These are phyloP conservation scores for Lepidopterella palustris DNA, from an alignment of 495 filamentous ascomycete genomes.

Conservation along the genomic window DNA sequence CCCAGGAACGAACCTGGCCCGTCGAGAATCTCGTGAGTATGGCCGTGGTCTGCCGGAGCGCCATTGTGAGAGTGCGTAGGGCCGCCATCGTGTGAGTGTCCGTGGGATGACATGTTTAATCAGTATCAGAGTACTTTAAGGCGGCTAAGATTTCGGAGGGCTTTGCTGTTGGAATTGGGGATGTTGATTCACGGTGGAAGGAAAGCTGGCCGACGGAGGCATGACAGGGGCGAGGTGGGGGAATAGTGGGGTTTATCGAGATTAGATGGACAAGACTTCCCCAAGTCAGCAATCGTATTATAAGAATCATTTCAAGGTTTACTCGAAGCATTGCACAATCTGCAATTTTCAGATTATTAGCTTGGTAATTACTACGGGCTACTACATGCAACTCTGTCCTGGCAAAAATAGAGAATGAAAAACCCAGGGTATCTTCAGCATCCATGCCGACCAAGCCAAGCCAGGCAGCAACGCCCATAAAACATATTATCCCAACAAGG, in stretches of 20 bases:
- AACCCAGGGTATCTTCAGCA: too few species aligned
- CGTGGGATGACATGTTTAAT: constrained; percentile 30
- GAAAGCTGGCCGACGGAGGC: not conserved
- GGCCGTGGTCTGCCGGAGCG: constrained; percentile 67
- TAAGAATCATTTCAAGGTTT: too few species aligned
- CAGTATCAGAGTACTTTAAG: not conserved
- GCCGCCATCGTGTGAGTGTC: constrained; percentile 53
- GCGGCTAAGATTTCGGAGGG: not conserved
- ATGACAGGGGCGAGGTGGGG: not conserved
- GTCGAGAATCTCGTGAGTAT: constrained; percentile 91
- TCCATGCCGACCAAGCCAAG: too few species aligned
- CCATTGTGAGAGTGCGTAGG: constrained; percentile 38
- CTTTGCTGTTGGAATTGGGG: not conserved
- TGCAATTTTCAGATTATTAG: too few species aligned
- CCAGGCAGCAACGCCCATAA: too few species aligned
- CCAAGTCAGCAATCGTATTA: too few species aligned
- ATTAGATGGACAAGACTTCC: too few species aligned
- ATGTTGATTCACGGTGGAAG: not conserved
- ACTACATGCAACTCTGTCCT: too few species aligned
- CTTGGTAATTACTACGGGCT: too few species aligned
- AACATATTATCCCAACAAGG: too few species aligned
- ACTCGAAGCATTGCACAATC: too few species aligned
- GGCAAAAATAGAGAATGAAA: too few species aligned
- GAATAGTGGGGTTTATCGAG: not conserved
- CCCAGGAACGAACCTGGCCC: constrained; percentile 84